Conservation (phyloP, 495 filamentous ascomycete species). For the Aspergillus steynii region DNA sequence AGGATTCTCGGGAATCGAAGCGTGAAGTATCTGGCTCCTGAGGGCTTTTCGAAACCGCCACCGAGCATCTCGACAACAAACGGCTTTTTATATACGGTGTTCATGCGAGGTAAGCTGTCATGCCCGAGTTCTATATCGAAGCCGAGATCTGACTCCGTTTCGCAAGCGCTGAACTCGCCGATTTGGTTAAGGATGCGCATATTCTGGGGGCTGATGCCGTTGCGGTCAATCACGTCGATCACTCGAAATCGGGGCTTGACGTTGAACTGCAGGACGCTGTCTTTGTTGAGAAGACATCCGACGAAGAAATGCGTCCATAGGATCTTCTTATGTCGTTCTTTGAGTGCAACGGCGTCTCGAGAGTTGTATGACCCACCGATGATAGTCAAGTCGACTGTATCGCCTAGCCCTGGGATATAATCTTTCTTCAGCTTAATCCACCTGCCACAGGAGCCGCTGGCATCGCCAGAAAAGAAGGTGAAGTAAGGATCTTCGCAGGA, state of each 20-base stretch:
- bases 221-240: conserved; percentile 54
- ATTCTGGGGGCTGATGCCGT: conserved; percentile 51
- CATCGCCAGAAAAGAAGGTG: conserved; percentile 41
- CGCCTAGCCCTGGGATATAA: conserved; percentile 77
- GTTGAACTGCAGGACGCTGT: conserved; percentile 52
- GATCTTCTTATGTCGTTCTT: conserved; percentile 44
- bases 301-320: conserved; percentile 79
- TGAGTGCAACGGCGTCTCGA: conserved; percentile 46
- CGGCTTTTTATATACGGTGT: conserved; percentile 57
- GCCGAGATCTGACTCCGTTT: conserved; percentile 22
- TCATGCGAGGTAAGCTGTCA: conserved; percentile 31
- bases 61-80: conserved; percentile 67
- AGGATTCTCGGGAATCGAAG: conserved; percentile 65
- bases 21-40: conserved; percentile 55
- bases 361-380: conserved; percentile 70
- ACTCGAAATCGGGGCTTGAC: conserved; percentile 63
- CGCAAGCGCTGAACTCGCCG: conserved; percentile 43
- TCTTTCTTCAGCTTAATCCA: conserved; percentile 91
- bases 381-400: conserved; percentile 78
- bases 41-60: conserved; percentile 62
- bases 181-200: conserved; percentile 53
- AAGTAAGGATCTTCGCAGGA: conserved; percentile 78
- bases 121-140: conserved; percentile 39
- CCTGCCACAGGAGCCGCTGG: conserved; percentile 39
- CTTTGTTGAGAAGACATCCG: conserved; percentile 74